Base-by-base conservation (phyloP, 2,329 filamentous ascomycete species). In the Phyllosticta citrichinensis region DNA sequence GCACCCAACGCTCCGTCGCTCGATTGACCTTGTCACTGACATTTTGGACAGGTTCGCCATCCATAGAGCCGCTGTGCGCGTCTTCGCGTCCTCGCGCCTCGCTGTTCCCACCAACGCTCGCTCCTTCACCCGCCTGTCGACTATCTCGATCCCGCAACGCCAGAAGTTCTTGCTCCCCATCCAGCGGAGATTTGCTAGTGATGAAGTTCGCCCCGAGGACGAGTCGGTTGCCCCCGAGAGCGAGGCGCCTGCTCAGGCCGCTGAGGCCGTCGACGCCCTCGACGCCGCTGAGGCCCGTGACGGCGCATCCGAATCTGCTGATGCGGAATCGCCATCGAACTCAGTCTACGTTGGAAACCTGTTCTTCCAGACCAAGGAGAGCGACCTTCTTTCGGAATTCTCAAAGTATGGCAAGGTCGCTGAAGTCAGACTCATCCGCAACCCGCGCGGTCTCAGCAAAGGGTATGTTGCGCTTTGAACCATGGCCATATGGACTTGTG, bases 281-380 rank as follows among this genome's bases (percentile, higher is more conserved):
- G 66, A 71, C 54, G 69, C 71, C 30, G 61, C 71, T 35, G 63
- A 65, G 33, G 60, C 65, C 47, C 66, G 62, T 5, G 33, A n/a
- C 20, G 30, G 17, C 24, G 55, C 52, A 30, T 27, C 53, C 17
- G 24, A 62, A 30, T 58, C 61, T 47, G 62, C 65, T 56, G 60
- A 40, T 30, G 53, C 30, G 55, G 30, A 2, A 67, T 61, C 61
- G 57, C 52, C 55, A 55, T 12, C 69, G 9, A 68, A 66, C 10
- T 81, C 77, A 8, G 66, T 89, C 62, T 90, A 87, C 67, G 69
- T 89, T 64, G 86, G 85, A 63, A 90, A 90, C 72, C 74, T 90
- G 54, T 85, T 84, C 71, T 90, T 84, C 70, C 86, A 89, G 69
- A 80, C 87, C 61, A 84, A 80, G 5, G 79, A 82, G 5, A 79